Conservation (phyloP, 164 flowering plant genomes). For the Berberis vulgaris region DNA sequence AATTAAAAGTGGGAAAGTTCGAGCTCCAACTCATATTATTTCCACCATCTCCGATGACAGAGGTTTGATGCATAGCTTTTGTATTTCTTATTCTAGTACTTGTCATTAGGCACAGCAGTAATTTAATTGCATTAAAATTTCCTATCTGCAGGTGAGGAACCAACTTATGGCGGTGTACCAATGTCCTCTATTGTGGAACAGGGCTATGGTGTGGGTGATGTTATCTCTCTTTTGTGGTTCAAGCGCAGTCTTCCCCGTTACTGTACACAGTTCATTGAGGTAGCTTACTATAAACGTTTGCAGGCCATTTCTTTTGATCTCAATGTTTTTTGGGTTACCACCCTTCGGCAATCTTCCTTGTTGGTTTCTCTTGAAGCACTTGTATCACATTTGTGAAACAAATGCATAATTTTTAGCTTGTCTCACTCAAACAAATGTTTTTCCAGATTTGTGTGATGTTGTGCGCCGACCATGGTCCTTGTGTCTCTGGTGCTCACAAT, state of each 20-base stretch:
- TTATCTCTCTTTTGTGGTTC: slow-evolving; percentile 93
- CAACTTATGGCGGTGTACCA: slow-evolving; percentile 88
- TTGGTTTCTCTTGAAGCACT: background rate
- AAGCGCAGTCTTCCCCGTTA: slow-evolving; percentile 95
- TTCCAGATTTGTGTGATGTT: slow-evolving; percentile 91
- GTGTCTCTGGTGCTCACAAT: slow-evolving; percentile 99
- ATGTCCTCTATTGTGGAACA: slow-evolving; percentile 91
- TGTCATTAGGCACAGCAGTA: background rate
- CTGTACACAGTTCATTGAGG: slow-evolving; percentile 87
- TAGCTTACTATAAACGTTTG: slow-evolving; percentile 5
- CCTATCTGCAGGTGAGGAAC: slow-evolving; percentile 70
- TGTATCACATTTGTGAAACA: background rate
- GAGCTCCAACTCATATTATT: slow-evolving; percentile 95
- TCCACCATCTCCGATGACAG: slow-evolving; percentile 98
- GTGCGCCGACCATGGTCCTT: slow-evolving; percentile 99
- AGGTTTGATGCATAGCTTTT: slow-evolving; percentile 33
- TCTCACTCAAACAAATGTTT: slow-evolving; percentile 6
- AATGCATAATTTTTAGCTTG: background rate
- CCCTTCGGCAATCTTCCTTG: background rate
- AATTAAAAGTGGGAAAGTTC: slow-evolving; percentile 96
- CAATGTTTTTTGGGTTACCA: too few species aligned
- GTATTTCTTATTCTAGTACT: background rate
- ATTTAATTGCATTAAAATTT: background rate
- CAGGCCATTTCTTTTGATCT: background rate
- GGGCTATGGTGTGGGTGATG: slow-evolving; percentile 92